A percentile compares a stretch with the other conserved stretches of the same genome.
phyloP scores from a whole-genome alignment of 352 stramenopile species.

The Phytophthora lateralis region DNA sequence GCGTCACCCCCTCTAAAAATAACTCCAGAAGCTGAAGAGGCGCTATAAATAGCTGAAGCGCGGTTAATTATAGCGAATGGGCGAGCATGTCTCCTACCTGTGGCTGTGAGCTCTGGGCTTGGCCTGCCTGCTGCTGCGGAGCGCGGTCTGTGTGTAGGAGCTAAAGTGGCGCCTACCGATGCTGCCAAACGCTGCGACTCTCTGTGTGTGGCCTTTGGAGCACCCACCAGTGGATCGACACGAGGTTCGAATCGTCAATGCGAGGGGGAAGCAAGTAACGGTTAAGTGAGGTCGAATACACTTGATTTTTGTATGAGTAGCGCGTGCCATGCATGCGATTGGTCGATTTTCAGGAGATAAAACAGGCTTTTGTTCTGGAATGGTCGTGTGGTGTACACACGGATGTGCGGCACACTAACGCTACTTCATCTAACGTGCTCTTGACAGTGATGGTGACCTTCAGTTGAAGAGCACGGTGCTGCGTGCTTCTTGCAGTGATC shows the following conservation, averaged over 20 bases:
- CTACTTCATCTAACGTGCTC: background rate
- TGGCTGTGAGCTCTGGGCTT: conserved; percentile 3
- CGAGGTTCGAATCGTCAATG: conserved; percentile 49
- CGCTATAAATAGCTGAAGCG: conserved; percentile 16
- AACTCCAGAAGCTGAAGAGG: conserved; percentile 15
- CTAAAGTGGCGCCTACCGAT: conserved; percentile 7
- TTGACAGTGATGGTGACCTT: background rate
- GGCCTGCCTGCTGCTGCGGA: conserved; percentile 2
- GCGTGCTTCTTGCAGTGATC: background rate
- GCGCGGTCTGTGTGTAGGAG: conserved; percentile 8
- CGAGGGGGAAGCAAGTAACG: conserved; percentile 39
- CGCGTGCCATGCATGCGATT: conserved; percentile 15
- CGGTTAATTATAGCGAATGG: background rate
- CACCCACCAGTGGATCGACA: conserved; percentile 44
- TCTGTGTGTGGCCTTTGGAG: conserved; percentile 52
- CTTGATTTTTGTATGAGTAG: conserved; percentile 18
- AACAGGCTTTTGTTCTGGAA: conserved; percentile 20
- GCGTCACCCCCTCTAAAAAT: conserved; percentile 3
- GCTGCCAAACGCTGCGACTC: conserved; percentile 31
- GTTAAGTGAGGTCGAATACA: conserved; percentile 25
- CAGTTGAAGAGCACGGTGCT: no score
- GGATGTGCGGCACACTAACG: background rate
- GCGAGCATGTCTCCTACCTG: background rate
- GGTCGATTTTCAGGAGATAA: conserved; percentile 14
- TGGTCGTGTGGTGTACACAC: background rate